Evolutionary conservation across 306 rosid species (phyloP), one percentile per base, ranked within the genome.

Genomic region (Luffa acutangula): DNA sequence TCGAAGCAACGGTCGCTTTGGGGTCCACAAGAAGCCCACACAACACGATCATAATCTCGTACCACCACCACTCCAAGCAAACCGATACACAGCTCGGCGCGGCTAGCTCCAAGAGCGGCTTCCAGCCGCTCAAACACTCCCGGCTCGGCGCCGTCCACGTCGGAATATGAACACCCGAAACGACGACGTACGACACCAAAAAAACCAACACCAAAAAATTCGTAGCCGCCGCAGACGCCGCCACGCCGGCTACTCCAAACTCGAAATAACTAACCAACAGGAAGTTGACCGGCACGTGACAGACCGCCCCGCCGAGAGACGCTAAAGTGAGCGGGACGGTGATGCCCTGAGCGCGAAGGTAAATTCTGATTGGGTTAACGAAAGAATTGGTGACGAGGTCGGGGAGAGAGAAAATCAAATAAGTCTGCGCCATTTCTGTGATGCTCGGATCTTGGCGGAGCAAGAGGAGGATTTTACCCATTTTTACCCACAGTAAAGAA

Each of bases 31-130:
- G 48, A 0, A 94, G 53, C 7, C 98, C 98, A 14, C 98, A 92
- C 10, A 94, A 9, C n/a, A 94, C 87, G 77, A 92, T 92, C 94
- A 94, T 89, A 84, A 94, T 92, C 91, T 94, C 98, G 79, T 94
- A 94, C 98, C 98, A 94, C 98, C 98, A 94, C 98, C 98, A 94
- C 66, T 94, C 98, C 67, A 94, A 74, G 42, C 98, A 94, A 33
- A 94, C 98, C 0, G 97, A 94, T 1, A 89, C 88, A 25, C 98
- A 94, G 78, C 97, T 94, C 66, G 98, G 98, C 49, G 88, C 97
- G 0, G 98, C 97, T 0, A 92, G 82, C 79, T 83, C 80, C 5
- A 91, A 79, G n/a, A 94, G 82, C 49, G 97, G 92, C 88, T 79
- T 80, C 90, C 92, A 94, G 56, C 97, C 97, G 10, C 52, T 65